Evolutionary conservation across 768 basidiomycete species (phyloP), one percentile per base, ranked within the genome.

Genomic region (Leccinum subgranulosum): DNA sequence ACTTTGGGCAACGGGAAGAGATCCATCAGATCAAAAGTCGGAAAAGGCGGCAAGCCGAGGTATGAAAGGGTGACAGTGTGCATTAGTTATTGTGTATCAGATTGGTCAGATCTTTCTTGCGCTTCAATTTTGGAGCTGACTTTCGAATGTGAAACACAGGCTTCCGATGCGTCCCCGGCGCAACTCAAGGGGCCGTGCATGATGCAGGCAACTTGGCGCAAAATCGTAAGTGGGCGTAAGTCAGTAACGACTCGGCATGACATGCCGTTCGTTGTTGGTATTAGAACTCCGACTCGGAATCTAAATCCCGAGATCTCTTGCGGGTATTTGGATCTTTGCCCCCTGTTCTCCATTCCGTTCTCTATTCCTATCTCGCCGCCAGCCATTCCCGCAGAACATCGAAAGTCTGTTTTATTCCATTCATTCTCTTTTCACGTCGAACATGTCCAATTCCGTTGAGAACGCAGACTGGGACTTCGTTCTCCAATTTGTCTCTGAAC

Each of bases 1-100:
- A 88, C 59, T 97, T 97, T 75, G 96, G 94, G 21, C 83, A 87
- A 69, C 81, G 94, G 54, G 92, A 96, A 73, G 86, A 88, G 73
- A 87, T 92, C 39, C 84, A 94, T 68, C 81, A 77, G 69, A 77
- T 85, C 51, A 94, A 94, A 63, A 56, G 48, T 49, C 59, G 60
- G 64, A 73, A 66, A 64, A 58, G 60, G 50, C 62, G 58, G 47
- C 33, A 55, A 48, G 57, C 47, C 4, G 51, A 47, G 19, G 49
- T 55, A 41, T 60, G 46, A 60, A 46, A 14, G 23, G 4, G 6
- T 21, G 19, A n/a, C 21, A 27, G 8, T 52, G 11, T 15, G 52
- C 39, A 39, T 63, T 46, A 36, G 27, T 34, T 51, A 51, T n/a
- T 19, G 19, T 19, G 19, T 10, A 51, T 19, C 49, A 33, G 21